These are phyloP conservation scores for Penicillium mononematosum DNA, from an alignment of 495 filamentous ascomycete genomes.

Conservation along the genomic window DNA sequence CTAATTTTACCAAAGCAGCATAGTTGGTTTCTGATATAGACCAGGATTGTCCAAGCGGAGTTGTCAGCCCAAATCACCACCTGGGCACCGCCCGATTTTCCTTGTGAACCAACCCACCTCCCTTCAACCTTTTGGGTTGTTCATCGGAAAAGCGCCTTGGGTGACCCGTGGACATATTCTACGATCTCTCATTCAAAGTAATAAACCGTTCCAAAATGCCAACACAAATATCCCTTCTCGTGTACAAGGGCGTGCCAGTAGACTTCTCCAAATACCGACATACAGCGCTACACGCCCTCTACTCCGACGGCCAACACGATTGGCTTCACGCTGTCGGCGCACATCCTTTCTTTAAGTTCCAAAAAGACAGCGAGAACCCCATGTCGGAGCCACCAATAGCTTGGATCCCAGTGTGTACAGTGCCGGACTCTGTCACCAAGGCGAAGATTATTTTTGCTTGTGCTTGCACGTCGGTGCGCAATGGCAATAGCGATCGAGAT, in stretches of 20 bases:
- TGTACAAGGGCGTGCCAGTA: constrained; percentile 32
- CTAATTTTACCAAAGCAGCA: not conserved
- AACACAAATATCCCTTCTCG: constrained; percentile 26
- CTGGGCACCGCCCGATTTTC: not conserved
- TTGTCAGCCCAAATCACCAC: not conserved
- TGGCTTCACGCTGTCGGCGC: constrained; percentile 31
- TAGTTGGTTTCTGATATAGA: not conserved
- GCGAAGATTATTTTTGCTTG: constrained; percentile 23
- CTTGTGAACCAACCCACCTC: not conserved
- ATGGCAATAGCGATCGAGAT: constrained; percentile 25
- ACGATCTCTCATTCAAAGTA: not conserved
- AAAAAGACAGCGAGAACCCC: constrained; percentile 37
- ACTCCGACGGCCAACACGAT: constrained; percentile 11
- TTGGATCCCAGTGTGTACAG: constrained; percentile 22
- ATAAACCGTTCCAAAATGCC: constrained; percentile 9
- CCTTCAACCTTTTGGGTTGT: not conserved
- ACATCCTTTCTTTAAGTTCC: constrained; percentile 32
- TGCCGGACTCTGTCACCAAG: constrained; percentile 20
- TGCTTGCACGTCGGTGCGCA: constrained; percentile 24
- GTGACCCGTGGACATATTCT: not conserved
- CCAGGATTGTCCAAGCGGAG: not conserved
- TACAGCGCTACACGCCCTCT: constrained; percentile 32
- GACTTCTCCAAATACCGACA: constrained; percentile 36
- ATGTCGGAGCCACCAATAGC: constrained; percentile 57
- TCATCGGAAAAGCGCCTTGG: not conserved